Base-by-base conservation (phyloP, 305 asterid species). In the Ajuga reptans region DNA sequence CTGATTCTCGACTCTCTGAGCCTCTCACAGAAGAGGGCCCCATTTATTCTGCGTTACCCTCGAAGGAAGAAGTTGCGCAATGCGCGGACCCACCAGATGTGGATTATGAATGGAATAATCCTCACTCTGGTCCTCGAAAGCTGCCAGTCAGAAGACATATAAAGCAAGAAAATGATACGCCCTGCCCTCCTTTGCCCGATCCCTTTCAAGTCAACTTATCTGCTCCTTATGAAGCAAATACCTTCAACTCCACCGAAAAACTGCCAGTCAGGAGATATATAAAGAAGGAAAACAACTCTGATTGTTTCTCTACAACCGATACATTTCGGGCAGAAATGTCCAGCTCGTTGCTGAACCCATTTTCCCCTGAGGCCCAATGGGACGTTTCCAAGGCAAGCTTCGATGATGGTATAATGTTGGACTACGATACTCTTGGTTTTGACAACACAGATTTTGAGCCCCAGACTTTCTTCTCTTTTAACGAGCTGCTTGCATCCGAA, bases 401-500 rank as follows among this genome's bases (percentile, higher is more conserved):
- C n/a, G 96, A 87, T 56, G 72, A 87, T 53, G 81, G 68, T 51
- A 59, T 84, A 61, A 73, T 81, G 52, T 58, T 87, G 77, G 89
- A 87, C 79, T 85, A 78, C 47, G 85, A 78, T 45, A 70, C 73
- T 69, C 81, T 84, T 70, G 83, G 68, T 62, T 78, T 64, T 31
- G 92, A 82, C 56, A 89, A 85, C 63, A 76, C 81, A 83, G 96
- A 87, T 42, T 91, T 91, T 43, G 97, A 89, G 79, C 96, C 97
- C 46, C 99, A 89, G 87, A 94, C 96, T 5, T 94, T 87, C 76
- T 93, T 93, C 85, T 93, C 97, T 65, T 89, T 86, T 81, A 80
- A 89, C 15, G 99, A 94, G 81, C 64, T 94, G 84, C 97, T 91
- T 72, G 92, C 84, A 59, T 80, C 96, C 50, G 96, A 89, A 68